Percentiles rank a stretch among this genome's conserved stretches.
Conservation (phyloP, 495 filamentous ascomycete species). For the Choiromyces venosus region DNA sequence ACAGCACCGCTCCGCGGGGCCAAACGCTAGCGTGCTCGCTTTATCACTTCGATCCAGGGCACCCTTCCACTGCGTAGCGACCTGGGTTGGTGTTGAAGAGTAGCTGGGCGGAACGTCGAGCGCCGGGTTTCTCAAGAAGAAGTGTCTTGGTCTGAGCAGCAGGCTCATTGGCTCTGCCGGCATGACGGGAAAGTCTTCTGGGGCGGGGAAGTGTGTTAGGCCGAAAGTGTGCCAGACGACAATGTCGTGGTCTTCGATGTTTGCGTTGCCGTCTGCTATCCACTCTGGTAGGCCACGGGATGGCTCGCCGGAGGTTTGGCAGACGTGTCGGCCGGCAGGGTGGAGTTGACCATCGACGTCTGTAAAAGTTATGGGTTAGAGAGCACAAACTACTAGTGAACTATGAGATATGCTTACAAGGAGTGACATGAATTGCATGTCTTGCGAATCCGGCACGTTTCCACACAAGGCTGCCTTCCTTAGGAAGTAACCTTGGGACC, state of each 20-base stretch:
- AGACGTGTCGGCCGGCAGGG: conserved; percentile 88
- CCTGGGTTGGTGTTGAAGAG: conserved; percentile 65
- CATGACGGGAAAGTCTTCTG: conserved; percentile 95
- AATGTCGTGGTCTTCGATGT: conserved; percentile 77
- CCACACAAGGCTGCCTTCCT: conserved; percentile 80
- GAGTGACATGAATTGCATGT: conserved; percentile 87
- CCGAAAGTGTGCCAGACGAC: conserved; percentile 98
- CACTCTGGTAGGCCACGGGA: conserved; percentile 73
- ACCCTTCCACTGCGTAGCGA: conserved; percentile 49
- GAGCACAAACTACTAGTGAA: conserved; percentile 3
- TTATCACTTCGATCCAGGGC: conserved; percentile 46
- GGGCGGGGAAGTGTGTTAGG: conserved; percentile 82
- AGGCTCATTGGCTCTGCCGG: conserved; percentile 84
- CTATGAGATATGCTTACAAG: conserved; percentile 56
- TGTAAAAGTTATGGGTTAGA: conserved; percentile 37
- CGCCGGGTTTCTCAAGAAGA: conserved; percentile 79
- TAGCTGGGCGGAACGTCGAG: conserved; percentile 83
- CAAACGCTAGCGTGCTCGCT: conserved; percentile 28
- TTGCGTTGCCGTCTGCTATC: conserved; percentile 67
- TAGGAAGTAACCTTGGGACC: conserved; percentile 72
- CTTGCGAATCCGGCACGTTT: conserved; percentile 88
- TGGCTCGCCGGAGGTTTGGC: conserved; percentile 83
- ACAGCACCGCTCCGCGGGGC: conserved; percentile 15
- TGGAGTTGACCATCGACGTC: conserved; percentile 82
- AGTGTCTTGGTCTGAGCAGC: conserved; percentile 76